phyloP scores from a whole-genome alignment of 768 basidiomycete genomes.

The Mycena epipterygia region DNA sequence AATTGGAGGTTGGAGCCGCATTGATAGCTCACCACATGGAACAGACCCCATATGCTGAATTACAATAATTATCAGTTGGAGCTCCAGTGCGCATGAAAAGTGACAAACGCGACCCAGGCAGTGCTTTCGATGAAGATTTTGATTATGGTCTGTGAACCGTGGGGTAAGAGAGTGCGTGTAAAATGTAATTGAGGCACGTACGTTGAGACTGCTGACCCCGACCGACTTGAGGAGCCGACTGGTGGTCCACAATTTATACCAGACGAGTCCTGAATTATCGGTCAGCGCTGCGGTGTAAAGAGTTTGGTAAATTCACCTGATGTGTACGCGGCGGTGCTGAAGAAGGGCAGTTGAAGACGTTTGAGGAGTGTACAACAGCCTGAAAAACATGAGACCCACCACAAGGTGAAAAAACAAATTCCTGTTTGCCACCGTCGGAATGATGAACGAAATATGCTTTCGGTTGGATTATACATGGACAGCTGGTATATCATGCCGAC shows the following conservation, averaged over 20 bases:
- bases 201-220: neutral
- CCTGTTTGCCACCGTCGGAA: conserved; percentile 10
- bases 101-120: neutral
- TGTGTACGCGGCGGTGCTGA: conserved; percentile 4
- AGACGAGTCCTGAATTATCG: neutral
- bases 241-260: conserved; percentile 20
- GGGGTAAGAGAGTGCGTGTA: neutral
- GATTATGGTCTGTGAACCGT: neutral
- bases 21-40: conserved; percentile 11
- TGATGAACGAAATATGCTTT: neutral
- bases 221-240: conserved; percentile 1
- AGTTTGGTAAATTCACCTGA: neutral
- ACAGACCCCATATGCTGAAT: neutral
- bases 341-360: neutral
- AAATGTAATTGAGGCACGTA: neutral
- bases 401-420: conserved; percentile 2
- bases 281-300: neutral
- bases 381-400: neutral
- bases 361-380: neutral
- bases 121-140: conserved; percentile 18
- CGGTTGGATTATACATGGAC: neutral
- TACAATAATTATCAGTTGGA: neutral
- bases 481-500: conserved; percentile 15
- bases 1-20: conserved; percentile 5
- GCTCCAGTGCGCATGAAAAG: neutral